These are phyloP conservation scores for Dictyostelium firmibasis DNA, from an alignment of 78 protist genomes.

Conservation along the genomic window DNA sequence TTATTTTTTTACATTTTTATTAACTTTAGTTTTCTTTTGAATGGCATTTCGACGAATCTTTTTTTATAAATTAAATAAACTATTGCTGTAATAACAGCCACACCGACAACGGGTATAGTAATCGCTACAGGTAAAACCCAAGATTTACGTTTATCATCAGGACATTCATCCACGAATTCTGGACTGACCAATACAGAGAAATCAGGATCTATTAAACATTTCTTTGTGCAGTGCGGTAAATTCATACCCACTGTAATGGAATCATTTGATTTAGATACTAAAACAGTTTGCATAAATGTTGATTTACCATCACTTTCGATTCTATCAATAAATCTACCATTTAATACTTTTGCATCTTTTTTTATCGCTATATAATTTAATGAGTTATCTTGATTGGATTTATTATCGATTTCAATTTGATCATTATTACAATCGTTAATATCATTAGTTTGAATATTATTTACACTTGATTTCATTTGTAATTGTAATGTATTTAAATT, in stretches of 20 bases:
- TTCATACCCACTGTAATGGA: neutral
- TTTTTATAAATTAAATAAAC: neutral
- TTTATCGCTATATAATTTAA: neutral
- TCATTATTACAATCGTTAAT: neutral
- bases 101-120: neutral
- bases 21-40: neutral
- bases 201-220: neutral
- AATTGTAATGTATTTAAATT: neutral
- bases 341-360: neutral
- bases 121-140: conserved; percentile 39
- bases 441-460: neutral
- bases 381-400: neutral
- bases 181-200: neutral
- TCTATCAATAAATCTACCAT: neutral
- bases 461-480: neutral
- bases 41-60: neutral
- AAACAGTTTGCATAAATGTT: neutral
- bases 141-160: neutral
- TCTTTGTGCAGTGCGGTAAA: neutral
- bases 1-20: too few relatives aligned
- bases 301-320: neutral
- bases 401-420: neutral
- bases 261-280: neutral
- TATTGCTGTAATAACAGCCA: neutral
- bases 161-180: neutral